Evolutionary conservation across 305 asterid species (phyloP), one percentile per base, ranked within the genome.

Genomic region (Fraxinus sp.): DNA sequence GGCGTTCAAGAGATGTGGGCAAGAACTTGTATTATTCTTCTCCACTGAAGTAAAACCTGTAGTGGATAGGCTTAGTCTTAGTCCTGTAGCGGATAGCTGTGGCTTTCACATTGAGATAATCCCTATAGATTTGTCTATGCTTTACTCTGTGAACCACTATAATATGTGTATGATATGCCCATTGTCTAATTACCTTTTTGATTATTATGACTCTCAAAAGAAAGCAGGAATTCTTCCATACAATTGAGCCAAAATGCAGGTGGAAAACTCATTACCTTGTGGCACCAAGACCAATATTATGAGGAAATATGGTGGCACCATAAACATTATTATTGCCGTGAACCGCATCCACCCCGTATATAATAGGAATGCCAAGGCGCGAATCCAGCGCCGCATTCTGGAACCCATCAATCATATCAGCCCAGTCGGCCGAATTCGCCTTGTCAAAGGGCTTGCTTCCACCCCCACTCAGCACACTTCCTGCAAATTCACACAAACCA

Each of bases 251-350:
- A 62, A 62, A 22, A 62, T 20, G 71, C 30, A 62, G 32, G 71
- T 62, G 71, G 71, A 43, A 78, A 22, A n/a, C 36, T 71, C 37
- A 59, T 80, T 5, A 94, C 99, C 99, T 91, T 62, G 99, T 90
- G 86, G 99, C 97, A 66, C 98, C 99, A 80, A 96, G 97, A 80
- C 97, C 98, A 82, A 95, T 81, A 81, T 95, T 94, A 78, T 95
- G 99, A 77, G 99, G 99, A 75, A 95, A 95, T 86, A 96, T 89
- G 82, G 99, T 96, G 85, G 99, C 72, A 74, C 97, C 99, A 83
- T 90, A 90, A 24, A 96, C 99, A 84, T 96, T 96, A 86, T 91
- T 92, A 86, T 96, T 96, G 0, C 99, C 98, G 84, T 96, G 99
- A 84, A 96, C 97, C 5, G 98, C 98, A 88, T 96, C 99, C 3